Evolutionary conservation across 2,329 filamentous ascomycete genomes (phyloP), one percentile per base, ranked within the genome.

Genomic region (Elsinoe batatas): DNA sequence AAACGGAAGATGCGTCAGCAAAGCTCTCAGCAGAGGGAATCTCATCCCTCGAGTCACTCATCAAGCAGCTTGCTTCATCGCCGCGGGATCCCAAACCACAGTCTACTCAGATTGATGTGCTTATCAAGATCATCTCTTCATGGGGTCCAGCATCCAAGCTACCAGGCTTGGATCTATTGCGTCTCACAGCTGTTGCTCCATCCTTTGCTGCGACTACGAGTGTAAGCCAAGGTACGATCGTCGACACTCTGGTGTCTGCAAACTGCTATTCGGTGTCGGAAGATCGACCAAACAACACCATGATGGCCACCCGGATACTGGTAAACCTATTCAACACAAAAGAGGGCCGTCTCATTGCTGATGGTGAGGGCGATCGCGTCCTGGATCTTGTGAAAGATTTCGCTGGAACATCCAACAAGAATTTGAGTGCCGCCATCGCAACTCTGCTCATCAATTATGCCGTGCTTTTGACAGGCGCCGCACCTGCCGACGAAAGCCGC

Each of bases 391-490:
- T 94, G 7, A 79, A 84, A 53, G 78, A 80, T 0, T 79, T 87
- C 22, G 72, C 83, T 2, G 37, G 75, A 70, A 65, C 67, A n/a
- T 65, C 67, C 44, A 69, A 68, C 30, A 63, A 65, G 1, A 95
- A 95, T 62, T 75, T 97, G 10, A 80, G 86, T 51, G 84, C 95
- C 56, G 91, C 93, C 0, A 75, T 88, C 15, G 83, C 88, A 1
- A 95, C 93, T 0, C 77, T 88, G 0, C 84, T 86, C 58, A 84
- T 97, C 67, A 97, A 98, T 71, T 86, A 87, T 60, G 78, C 89
- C 0, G 88, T 95, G 1, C 77, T 91, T 10, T 78, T 88, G 4
- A 79, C 78, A 2, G 62, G 63, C 8, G 55, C 56, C 15, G 64
- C 65, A 10, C 64, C 65, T 1, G 47, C 66, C 3, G 58, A 51